Evolutionary conservation across 2,329 filamentous ascomycete genomes (phyloP).

Genomic region (Cladorrhinum sp.): DNA sequence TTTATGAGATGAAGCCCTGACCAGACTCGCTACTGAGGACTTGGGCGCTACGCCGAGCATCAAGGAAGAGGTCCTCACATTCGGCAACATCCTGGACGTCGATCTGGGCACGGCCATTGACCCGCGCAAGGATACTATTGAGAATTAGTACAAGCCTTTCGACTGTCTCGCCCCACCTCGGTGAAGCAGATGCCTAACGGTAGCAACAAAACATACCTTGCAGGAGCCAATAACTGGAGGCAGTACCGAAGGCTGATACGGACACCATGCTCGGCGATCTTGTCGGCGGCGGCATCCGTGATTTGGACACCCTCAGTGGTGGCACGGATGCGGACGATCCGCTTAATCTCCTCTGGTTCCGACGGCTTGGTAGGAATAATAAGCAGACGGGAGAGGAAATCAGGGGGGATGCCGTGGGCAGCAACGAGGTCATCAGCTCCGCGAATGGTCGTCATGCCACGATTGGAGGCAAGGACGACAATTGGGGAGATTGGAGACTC

Average conservation of each 20-base stretch:
- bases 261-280: slow-evolving; percentile 81
- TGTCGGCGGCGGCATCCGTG: slow-evolving; percentile 78
- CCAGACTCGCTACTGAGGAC: slow-evolving; percentile 63
- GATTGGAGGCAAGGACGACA: slow-evolving; percentile 95
- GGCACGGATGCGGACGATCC: slow-evolving; percentile 82
- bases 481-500: slow-evolving; percentile 94
- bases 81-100: slow-evolving; percentile 75
- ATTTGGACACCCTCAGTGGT: slow-evolving; percentile 78
- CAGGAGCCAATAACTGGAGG: slow-evolving; percentile 83
- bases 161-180: slow-evolving; percentile 20
- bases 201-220: slow-evolving; percentile 53
- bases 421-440: slow-evolving; percentile 79
- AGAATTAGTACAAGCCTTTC: slow-evolving; percentile 6
- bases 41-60: slow-evolving; percentile 72
- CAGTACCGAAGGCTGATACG: slow-evolving; percentile 90
- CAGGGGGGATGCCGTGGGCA: slow-evolving; percentile 89
- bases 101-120: slow-evolving; percentile 74
- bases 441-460: slow-evolving; percentile 88
- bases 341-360: slow-evolving; percentile 82
- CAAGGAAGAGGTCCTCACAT: slow-evolving; percentile 80
- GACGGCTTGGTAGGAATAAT: slow-evolving; percentile 96
- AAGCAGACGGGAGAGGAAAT: slow-evolving; percentile 88
- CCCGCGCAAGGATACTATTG: slow-evolving; percentile 76
- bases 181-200: slow-evolving; percentile 6
- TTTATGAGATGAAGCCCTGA: slow-evolving; percentile 62